Conservation (phyloP, 2,329 filamentous ascomycete species). For the Mollisia scopiformis region DNA sequence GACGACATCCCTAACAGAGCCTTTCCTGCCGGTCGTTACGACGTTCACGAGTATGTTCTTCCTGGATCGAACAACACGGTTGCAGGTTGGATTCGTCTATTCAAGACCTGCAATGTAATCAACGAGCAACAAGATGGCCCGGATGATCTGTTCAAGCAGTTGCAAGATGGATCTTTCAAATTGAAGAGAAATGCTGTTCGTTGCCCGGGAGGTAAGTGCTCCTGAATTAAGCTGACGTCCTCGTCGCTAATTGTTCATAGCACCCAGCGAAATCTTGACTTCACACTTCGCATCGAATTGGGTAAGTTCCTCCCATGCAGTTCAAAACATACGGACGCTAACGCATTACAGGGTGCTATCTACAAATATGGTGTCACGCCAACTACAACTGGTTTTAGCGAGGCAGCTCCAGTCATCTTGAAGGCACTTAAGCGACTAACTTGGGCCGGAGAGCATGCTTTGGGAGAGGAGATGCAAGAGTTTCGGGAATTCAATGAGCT, state of each 20-base stretch:
- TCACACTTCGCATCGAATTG: slow-evolving; percentile 58
- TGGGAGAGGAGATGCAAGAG: slow-evolving; percentile 28
- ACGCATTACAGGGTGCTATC: slow-evolving; percentile 53
- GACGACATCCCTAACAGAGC: neutral
- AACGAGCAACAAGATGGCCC: slow-evolving; percentile 57
- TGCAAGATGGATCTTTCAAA: slow-evolving; percentile 49
- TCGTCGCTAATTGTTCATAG: slow-evolving; percentile 27
- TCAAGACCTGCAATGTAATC: slow-evolving; percentile 56
- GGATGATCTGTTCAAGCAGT: slow-evolving; percentile 58
- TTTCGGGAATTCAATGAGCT: slow-evolving; percentile 62
- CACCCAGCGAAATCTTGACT: slow-evolving; percentile 47
- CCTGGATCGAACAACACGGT: slow-evolving; percentile 45
- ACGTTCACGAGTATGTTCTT: slow-evolving; percentile 46
- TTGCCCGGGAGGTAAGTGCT: slow-evolving; percentile 38
- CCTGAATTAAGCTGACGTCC: slow-evolving; percentile 6
- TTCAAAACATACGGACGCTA: slow-evolving; percentile 1
- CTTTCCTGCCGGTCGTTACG: slow-evolving; percentile 32
- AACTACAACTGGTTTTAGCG: slow-evolving; percentile 50
- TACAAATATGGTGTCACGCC: slow-evolving; percentile 68
- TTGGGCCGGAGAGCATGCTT: slow-evolving; percentile 53
- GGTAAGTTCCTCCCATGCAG: slow-evolving; percentile 36
- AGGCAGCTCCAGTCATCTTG: slow-evolving; percentile 51
- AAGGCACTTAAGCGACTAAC: slow-evolving; percentile 54
- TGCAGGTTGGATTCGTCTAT: slow-evolving; percentile 57
- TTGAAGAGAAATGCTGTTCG: slow-evolving; percentile 50